Base-by-base conservation (phyloP, 148 eudicot genomes). In the Polygonum aviculare region DNA sequence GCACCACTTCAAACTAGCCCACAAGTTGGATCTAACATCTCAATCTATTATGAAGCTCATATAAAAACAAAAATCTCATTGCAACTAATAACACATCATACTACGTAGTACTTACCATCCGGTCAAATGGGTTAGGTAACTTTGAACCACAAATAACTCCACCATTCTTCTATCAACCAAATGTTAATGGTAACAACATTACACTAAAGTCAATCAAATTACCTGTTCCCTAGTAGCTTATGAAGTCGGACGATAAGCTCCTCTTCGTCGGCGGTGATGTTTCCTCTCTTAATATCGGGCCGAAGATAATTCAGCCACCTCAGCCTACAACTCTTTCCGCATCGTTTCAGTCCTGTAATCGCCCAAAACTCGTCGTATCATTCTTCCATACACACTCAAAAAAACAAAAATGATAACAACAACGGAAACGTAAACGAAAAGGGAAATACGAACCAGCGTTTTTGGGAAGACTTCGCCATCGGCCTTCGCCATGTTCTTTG, bases 271-370 rank as follows among this genome's bases (percentile, higher is more conserved):
- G n/a, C 40, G 12, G 76, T 54, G 59, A 80, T 63, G 63, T 77
- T 75, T 16, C 83, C 83, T 67, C 83, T 80, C 48, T 80, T 83
- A 2, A 83, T 80, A 2, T 78, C 83, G 5, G 83, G 83, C n/a
- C 83, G 57, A 31, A 80, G 83, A 74, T 83, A 80, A 52, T 83
- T 83, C 79, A 77, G 51, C 83, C 85, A 83, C 50, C 83, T 51
- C 9, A 82, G 72, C 49, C 86, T 73, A 59, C 76, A 84, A 54
- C 84, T 79, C 79, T 83, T 81, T n/a, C 84, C 82, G 18, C 82
- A 80, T 5, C 75, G 50, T 48, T 72, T 72, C 54, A 72, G 8
- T 7, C 75, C 75, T 72, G 5, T 7, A 72, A 15, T 8, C 8
- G 15, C 44, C 15, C 44, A 35, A 67, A 14, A 15, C 45, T 3